Evolutionary conservation across 2,329 filamentous ascomycete genomes (phyloP).

Genomic region (Tympanopsis confertula): DNA sequence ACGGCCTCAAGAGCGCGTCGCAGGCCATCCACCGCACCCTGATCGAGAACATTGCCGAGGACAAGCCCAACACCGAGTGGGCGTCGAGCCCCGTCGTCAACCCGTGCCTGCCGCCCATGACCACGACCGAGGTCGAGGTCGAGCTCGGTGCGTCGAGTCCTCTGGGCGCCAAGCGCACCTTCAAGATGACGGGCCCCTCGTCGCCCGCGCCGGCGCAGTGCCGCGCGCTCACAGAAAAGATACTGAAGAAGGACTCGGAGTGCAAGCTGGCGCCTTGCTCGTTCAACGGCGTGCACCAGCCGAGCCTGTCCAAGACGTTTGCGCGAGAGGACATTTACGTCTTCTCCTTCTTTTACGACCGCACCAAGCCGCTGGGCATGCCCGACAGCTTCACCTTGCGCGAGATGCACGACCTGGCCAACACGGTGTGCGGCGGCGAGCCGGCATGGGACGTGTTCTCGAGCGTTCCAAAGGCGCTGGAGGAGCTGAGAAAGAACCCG

Average conservation of each 20-base stretch:
- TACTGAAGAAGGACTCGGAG: slow-evolving; percentile 72
- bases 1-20: slow-evolving; percentile 89
- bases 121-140: slow-evolving; percentile 63
- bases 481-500: slow-evolving; percentile 69
- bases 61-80: slow-evolving; percentile 44
- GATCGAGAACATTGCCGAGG: slow-evolving; percentile 57
- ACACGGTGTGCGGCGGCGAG: slow-evolving; percentile 73
- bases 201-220: slow-evolving; percentile 73
- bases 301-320: slow-evolving; percentile 84
- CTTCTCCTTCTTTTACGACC: slow-evolving; percentile 97
- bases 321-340: slow-evolving; percentile 84
- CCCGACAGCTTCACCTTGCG: slow-evolving; percentile 87
- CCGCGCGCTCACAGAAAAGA: slow-evolving; percentile 79
- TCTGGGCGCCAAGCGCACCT: slow-evolving; percentile 50
- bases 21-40: slow-evolving; percentile 71
- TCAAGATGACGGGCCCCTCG: slow-evolving; percentile 81
- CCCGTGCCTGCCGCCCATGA: slow-evolving; percentile 76
- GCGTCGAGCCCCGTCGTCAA: slow-evolving; percentile 70
- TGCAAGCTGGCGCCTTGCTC: slow-evolving; percentile 87
- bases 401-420: slow-evolving; percentile 77
- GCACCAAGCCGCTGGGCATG: slow-evolving; percentile 87
- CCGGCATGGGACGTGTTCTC: slow-evolving; percentile 70
- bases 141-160: slow-evolving; percentile 54
- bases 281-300: slow-evolving; percentile 95
- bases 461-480: slow-evolving; percentile 63